Evolutionary conservation across 768 basidiomycete species (phyloP), one percentile per base, ranked within the genome.

Genomic region (Leucogyrophana mollusca): DNA sequence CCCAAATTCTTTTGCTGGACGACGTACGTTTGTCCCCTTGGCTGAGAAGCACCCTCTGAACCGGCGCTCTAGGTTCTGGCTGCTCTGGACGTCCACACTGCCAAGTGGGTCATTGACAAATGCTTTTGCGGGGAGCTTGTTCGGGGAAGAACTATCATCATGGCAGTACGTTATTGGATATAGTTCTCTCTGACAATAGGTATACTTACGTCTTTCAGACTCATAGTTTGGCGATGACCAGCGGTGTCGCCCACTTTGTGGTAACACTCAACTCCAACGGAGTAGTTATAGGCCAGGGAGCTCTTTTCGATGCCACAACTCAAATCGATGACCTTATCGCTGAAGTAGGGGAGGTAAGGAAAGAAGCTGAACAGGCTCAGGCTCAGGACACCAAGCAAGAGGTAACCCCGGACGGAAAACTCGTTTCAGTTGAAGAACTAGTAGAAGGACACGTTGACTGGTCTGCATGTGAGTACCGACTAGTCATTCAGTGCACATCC

Each of bases 1-100:
- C 87, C 0, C 60, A 78, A 22, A 77, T 84, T 13, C 57, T 92
- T 9, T 64, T 92, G 10, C 66, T 90, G 27, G 89, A 92, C 56
- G 87, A 90, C 56, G 79, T 88, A 39, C 34, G 45, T 25, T 32
- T n/a, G 21, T 33, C 24, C 3, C 9, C 7, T 34, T n/a, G 20
- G 35, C 16, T 37, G 16, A 16, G n/a, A 7, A 37, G 35, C 16
- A 37, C 16, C 7, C 8, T 22, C 5, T 33, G 7, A 2, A 51
- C 24, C 50, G 18, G 41, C 25, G 18, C 11, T 33, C 27, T 21
- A 56, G 54, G 39, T 74, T 36, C 66, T 84, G 14, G 80, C 80
- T 17, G 82, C 83, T 1, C 62, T 85, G 16, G 83, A 85, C 52
- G 73, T 77, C 6, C 71, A 77, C 41, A 80, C 79, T 3, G 67